Evolutionary conservation across 768 basidiomycete genomes (phyloP), one percentile per base, ranked within the genome.

Genomic region (Leccinum boreale): DNA sequence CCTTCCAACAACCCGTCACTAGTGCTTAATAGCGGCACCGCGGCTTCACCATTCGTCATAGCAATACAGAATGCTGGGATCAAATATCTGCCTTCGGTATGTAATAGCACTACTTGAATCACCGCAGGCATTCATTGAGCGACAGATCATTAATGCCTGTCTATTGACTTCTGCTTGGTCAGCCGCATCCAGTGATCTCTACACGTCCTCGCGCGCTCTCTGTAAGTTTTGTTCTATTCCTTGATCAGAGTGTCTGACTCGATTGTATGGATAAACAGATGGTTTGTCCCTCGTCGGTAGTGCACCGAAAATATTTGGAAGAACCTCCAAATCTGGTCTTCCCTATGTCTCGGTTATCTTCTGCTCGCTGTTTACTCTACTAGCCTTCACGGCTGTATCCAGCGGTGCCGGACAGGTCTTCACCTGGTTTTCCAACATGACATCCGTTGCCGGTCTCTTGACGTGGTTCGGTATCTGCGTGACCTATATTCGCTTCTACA

Each of bases 101-200:
- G 70, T 35, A 21, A 17, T 26, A 2, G 66, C 68, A 65, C 63
- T 50, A 45, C 23, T 59, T 21, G 65, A 67, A 21, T 21, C 52
- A 4, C 36, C 23, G 19, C 35, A 14, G 2, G 28, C 57, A n/a
- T 55, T 63, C 14, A 50, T 47, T 26, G 19, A 3, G 29, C 21
- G 8, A 12, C 47, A 89, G 86, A 76, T 92, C 39, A 91, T 92
- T 69, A 93, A 92, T 66, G 90, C 88, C 3, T 85, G 83, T 69
- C 78, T 96, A 14, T 74, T 98, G 61, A 92, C 89, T 39, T 92
- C 93, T 3, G 94, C 94, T 5, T 94, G 91, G 88, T 96, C 94
- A 24, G 94, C 94, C 33, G 92, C 90, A 5, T 87, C 87, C 23
- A 90, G 88, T 70, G 93, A 96, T 69, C 71, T 97, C 48, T 96